Conservation (phyloP, 495 filamentous ascomycete genomes). For the Rusavskia elegans region DNA sequence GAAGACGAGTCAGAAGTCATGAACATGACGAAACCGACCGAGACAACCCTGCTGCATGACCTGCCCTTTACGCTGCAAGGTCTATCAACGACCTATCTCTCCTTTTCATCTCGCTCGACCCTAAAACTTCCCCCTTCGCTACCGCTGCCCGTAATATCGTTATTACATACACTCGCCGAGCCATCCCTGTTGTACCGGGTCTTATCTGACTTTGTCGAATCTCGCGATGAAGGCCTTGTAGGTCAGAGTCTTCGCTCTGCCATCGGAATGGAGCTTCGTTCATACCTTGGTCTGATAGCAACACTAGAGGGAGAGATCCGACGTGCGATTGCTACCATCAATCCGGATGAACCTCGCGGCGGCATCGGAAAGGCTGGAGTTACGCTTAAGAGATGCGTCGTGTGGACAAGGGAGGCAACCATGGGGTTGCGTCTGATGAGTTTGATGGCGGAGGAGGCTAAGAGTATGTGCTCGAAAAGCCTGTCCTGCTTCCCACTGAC, state of each 20-base stretch:
- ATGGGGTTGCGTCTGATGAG: constrained; percentile 94
- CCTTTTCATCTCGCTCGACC: constrained; percentile 47
- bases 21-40: constrained; percentile 22
- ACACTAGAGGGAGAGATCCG: constrained; percentile 90
- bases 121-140: constrained; percentile 62
- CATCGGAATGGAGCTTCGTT: constrained; percentile 66
- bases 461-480: constrained; percentile 29
- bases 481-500: constrained; percentile 9
- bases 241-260: constrained; percentile 88
- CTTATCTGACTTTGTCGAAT: constrained; percentile 65
- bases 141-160: constrained; percentile 69
- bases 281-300: constrained; percentile 84
- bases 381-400: constrained; percentile 84
- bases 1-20: neutral
- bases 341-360: constrained; percentile 44
- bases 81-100: constrained; percentile 68
- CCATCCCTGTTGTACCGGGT: constrained; percentile 79
- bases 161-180: constrained; percentile 82
- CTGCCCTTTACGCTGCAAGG: constrained; percentile 92
- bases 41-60: constrained; percentile 69
- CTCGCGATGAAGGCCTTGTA: constrained; percentile 54
- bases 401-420: constrained; percentile 95
- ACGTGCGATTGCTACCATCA: constrained; percentile 52
- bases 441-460: constrained; percentile 79
- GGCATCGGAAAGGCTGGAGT: constrained; percentile 79